Conservation (phyloP, 352 stramenopile species). For the Globisporangium rhizosaccharum region DNA sequence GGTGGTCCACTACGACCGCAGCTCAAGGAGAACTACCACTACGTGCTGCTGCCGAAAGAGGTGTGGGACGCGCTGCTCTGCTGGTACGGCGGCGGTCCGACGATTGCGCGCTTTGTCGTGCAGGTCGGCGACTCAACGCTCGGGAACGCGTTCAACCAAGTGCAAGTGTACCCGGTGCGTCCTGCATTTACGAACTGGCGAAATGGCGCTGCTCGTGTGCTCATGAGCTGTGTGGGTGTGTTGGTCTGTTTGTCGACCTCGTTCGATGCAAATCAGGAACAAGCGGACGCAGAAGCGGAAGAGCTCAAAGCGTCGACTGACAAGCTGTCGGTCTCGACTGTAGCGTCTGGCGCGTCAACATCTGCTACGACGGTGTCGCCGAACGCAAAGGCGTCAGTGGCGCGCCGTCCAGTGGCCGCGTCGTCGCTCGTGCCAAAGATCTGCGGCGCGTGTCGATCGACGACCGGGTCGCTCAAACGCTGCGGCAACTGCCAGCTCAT, state of each 20-base stretch:
- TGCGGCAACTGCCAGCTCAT: constrained; percentile 72
- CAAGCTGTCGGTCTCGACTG: constrained; percentile 7
- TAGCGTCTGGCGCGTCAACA: not conserved
- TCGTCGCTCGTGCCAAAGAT: constrained; percentile 39
- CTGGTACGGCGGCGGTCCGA: constrained; percentile 67
- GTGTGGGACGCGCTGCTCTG: constrained; percentile 68
- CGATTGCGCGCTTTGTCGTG: constrained; percentile 70
- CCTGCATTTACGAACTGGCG: not conserved
- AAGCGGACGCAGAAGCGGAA: constrained; percentile 25
- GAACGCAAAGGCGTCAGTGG: constrained; percentile 23
- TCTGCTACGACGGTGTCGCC: constrained; percentile 1
- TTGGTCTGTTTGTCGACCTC: not conserved
- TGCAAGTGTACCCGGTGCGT: constrained; percentile 74
- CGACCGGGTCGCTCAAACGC: constrained; percentile 44
- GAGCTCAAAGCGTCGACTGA: constrained; percentile 12
- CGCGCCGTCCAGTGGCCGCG: constrained; percentile 4
- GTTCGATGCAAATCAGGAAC: constrained; percentile 20
- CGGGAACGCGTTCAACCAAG: constrained; percentile 55
- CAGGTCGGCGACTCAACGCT: constrained; percentile 49
- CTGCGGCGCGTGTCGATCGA: constrained; percentile 58
- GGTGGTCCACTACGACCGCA: constrained; percentile 50
- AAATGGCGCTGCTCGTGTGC: not conserved
- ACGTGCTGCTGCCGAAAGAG: constrained; percentile 61
- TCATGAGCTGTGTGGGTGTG: not conserved
- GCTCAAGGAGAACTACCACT: constrained; percentile 75